phyloP scores from a whole-genome alignment of 2,329 filamentous ascomycete species.

The Fusarium praegraminearum region DNA sequence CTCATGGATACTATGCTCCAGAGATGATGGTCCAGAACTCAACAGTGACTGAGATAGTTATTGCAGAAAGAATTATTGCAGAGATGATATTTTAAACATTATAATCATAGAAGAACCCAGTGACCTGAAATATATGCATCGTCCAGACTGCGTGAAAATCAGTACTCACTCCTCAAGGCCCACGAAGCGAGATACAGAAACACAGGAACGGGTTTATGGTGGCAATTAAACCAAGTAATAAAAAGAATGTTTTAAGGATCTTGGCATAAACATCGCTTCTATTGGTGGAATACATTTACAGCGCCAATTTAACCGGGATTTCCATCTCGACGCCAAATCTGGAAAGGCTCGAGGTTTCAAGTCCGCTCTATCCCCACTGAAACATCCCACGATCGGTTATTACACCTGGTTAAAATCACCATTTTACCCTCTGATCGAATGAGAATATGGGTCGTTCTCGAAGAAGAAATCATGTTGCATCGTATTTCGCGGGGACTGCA shows the following conservation, averaged over 20 bases:
- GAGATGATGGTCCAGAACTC: too few relatives aligned
- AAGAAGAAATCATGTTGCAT: neutral
- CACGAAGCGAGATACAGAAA: neutral
- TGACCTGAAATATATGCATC: too few relatives aligned
- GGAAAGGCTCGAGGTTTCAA: conserved; percentile 25
- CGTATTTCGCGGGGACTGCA: neutral
- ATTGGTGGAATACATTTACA: conserved; percentile 19
- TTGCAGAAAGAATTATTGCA: too few relatives aligned
- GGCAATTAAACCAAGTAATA: conserved; percentile 1
- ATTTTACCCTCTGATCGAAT: conserved; percentile 9
- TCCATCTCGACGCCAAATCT: conserved; percentile 2
- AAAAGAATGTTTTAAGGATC: neutral
- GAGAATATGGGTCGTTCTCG: neutral
- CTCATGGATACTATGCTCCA: too few relatives aligned
- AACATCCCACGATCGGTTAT: conserved; percentile 8
- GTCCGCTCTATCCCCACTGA: conserved; percentile 10
- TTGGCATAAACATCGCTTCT: neutral
- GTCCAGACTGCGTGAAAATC: too few relatives aligned
- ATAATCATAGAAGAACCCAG: too few relatives aligned
- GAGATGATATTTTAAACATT: too few relatives aligned
- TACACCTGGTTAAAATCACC: neutral
- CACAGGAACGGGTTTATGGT: neutral
- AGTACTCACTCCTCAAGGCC: too few relatives aligned
- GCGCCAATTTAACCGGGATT: conserved; percentile 5
- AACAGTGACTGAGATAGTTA: too few relatives aligned